Evolutionary conservation across 768 basidiomycete genomes (phyloP).

Genomic region (Auricularia cornea): DNA sequence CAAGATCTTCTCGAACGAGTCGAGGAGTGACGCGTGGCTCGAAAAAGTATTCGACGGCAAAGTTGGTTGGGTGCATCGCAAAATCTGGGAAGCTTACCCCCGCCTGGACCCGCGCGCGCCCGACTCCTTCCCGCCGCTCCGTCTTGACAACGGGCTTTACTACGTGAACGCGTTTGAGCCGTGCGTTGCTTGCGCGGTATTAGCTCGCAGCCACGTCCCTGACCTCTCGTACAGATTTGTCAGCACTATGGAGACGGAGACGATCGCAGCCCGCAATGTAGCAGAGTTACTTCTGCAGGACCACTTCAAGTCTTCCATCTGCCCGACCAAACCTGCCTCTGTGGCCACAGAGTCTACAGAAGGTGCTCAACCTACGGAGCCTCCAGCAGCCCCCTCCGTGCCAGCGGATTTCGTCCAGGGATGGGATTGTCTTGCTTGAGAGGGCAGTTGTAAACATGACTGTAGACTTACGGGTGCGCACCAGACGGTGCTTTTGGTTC

Average conservation of each 20-base stretch:
- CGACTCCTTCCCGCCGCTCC: constrained; percentile 62
- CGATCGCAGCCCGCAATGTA: constrained; percentile 70
- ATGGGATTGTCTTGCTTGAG: no score
- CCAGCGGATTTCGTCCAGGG: no score
- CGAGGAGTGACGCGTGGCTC: constrained; percentile 64
- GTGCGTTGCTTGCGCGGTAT: constrained; percentile 31
- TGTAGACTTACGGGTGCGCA: no score
- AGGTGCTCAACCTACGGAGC: neutral
- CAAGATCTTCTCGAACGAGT: constrained; percentile 76
- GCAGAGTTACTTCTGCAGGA: constrained; percentile 73
- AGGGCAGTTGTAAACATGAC: no score
- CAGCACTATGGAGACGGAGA: constrained; percentile 93
- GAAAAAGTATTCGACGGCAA: constrained; percentile 51
- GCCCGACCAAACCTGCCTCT: constrained; percentile 17
- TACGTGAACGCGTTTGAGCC: constrained; percentile 92
- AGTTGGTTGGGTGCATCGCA: constrained; percentile 75
- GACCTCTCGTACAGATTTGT: constrained; percentile 47
- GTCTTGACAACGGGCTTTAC: constrained; percentile 70
- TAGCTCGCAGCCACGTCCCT: constrained; percentile 4
- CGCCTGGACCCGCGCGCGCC: constrained; percentile 49
- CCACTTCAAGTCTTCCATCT: constrained; percentile 63
- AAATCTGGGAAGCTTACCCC: constrained; percentile 84
- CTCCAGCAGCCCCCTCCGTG: no score
- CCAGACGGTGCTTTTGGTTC: no score
- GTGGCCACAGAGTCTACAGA: neutral